Evolutionary conservation across 2,329 filamentous ascomycete genomes (phyloP).

Genomic region (Ophiostoma australiae): DNA sequence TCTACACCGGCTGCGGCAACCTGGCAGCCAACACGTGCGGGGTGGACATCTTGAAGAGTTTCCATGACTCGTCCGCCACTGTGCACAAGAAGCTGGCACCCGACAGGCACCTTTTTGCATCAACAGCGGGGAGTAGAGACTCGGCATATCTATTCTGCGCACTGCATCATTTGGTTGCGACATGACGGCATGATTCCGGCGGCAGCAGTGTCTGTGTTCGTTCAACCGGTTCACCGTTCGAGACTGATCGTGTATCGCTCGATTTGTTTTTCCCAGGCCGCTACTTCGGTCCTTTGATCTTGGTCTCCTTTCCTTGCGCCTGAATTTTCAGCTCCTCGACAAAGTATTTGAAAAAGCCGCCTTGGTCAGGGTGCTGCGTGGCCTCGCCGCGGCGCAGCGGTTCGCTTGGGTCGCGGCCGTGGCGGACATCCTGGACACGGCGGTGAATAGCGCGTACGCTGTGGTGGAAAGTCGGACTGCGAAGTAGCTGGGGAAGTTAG

Average conservation of each 20-base stretch:
- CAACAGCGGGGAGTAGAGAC: background rate
- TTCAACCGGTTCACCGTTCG: background rate
- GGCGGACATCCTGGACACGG: slow-evolving; percentile 43
- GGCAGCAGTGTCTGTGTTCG: background rate
- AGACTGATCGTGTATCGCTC: background rate
- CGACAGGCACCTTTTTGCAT: background rate
- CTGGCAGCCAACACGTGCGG: background rate
- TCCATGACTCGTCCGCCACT: background rate
- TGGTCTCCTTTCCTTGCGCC: slow-evolving; percentile 36
- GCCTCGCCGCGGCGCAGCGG: slow-evolving; percentile 50
- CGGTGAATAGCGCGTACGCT: slow-evolving; percentile 48
- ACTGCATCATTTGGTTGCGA: background rate
- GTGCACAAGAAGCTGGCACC: background rate
- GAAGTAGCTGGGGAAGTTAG: slow-evolving; percentile 41
- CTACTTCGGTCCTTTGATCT: background rate
- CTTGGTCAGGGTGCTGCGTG: slow-evolving; percentile 39
- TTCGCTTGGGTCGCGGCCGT: slow-evolving; percentile 49
- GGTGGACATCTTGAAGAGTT: background rate
- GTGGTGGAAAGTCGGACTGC: slow-evolving; percentile 48
- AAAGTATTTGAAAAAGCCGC: slow-evolving; percentile 45
- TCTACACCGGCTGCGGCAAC: background rate
- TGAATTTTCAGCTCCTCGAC: slow-evolving; percentile 50
- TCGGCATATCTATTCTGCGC: background rate
- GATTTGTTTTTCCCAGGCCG: background rate
- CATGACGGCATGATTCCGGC: background rate